Base-by-base conservation (phyloP, 2,329 filamentous ascomycete species). In the Dactylonectria estremocensis region DNA sequence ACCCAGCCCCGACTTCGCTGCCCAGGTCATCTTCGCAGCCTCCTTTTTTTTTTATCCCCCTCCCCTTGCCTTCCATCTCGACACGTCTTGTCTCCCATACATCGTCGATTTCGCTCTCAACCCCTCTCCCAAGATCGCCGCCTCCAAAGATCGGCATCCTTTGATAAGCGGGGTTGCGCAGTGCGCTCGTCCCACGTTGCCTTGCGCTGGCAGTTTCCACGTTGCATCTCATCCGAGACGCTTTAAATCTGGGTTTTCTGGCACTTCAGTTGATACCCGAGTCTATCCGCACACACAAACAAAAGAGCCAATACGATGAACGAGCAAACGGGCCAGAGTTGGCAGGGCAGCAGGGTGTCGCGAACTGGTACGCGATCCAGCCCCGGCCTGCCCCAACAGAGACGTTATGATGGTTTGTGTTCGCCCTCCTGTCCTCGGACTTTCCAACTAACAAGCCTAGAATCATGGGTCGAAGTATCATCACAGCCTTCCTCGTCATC, bases 381-480 rank as follows among this genome's bases (percentile, higher is more conserved):
- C 64, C 76, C 77, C n/a, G 76, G 74, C 22, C 68, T 78, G 46
- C 75, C 76, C 20, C 76, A 76, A 37, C 77, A 79, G 46, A 78
- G 80, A 61, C 80, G 80, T 35, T 78, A 79, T 56, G 80, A 82
- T 66, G 81, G 80, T 82, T 72, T 49, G 78, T 75, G 35, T 14
- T 64, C 54, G 24, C 35, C 37, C 46, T n/a, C 50, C 46, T 60
- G 46, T 35, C 49, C 24, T 54, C 50, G 18, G 22, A 40, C 37
- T 50, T 24, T 28, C 54, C 57, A 56, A 45, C 67, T 77, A 64
- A 76, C 64, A 14, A 8, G 35, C 64, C 72, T 85, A 95, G 96
- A 98, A 84, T 98, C 96, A 9, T 99, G 96, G 96, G 90, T 98
- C 74, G 95, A 99, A 80, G 91, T 99, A 68, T 90, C 93, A 53